These are phyloP conservation scores for Claviceps arundinis DNA, from an alignment of 2,329 filamentous ascomycete species.

Conservation along the genomic window DNA sequence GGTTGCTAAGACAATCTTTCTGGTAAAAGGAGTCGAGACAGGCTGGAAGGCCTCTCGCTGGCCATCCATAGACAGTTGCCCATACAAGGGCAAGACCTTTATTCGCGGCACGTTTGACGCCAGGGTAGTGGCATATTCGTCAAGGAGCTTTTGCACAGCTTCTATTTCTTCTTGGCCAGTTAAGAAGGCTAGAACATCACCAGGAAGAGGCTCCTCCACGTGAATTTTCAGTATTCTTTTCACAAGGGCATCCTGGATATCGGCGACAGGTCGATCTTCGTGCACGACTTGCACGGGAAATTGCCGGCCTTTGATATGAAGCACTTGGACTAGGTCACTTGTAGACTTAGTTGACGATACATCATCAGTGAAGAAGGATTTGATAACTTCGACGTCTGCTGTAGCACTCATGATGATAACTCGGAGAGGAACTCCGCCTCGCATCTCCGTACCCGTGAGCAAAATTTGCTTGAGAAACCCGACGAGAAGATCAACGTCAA, in stretches of 20 bases:
- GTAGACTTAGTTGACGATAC: conserved; percentile 6
- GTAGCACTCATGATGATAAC: conserved; percentile 96
- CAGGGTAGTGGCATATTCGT: conserved; percentile 63
- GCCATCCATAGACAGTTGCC: conserved; percentile 72
- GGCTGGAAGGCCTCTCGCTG: conserved; percentile 80
- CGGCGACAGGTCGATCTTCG: conserved; percentile 57
- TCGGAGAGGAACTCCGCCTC: conserved; percentile 65
- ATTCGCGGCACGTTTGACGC: conserved; percentile 62
- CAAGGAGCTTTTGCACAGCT: conserved; percentile 62
- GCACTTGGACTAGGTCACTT: conserved; percentile 25
- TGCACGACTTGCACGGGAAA: conserved; percentile 73
- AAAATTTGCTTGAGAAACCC: conserved; percentile 79
- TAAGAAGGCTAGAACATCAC: conserved; percentile 85
- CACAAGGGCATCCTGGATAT: conserved; percentile 70
- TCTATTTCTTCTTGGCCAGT: conserved; percentile 92
- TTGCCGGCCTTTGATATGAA: conserved; percentile 71
- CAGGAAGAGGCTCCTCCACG: conserved; percentile 75
- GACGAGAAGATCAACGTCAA: conserved; percentile 83
- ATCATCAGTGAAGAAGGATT: conserved; percentile 53
- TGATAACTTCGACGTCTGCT: conserved; percentile 69
- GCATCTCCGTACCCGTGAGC: conserved; percentile 44
- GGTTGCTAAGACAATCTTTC: conserved; percentile 84
- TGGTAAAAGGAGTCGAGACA: conserved; percentile 53
- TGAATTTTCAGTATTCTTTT: conserved; percentile 80
- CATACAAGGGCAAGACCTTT: conserved; percentile 69